Conservation (phyloP, 1,139 yeast genomes). For the Pichia terricola region DNA sequence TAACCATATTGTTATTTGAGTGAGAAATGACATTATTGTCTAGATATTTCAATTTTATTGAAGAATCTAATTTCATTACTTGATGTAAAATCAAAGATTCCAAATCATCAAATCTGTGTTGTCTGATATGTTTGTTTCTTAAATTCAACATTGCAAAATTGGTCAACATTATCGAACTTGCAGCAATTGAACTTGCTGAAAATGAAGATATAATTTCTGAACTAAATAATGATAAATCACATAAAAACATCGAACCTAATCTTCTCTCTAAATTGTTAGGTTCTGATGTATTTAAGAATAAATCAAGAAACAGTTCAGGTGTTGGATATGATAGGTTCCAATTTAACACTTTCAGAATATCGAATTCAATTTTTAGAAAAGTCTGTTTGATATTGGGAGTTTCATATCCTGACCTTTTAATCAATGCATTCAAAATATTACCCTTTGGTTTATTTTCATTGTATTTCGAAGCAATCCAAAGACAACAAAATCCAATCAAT, state of each 20-base stretch:
- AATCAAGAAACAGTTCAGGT: constrained; percentile 52
- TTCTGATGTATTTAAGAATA: constrained; percentile 32
- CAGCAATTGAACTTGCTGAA: constrained; percentile 46
- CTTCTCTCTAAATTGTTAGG: constrained; percentile 39
- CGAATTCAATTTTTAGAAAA: constrained; percentile 62
- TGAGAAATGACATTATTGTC: constrained; percentile 10
- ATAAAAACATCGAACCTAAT: constrained; percentile 47
- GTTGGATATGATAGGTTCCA: constrained; percentile 53
- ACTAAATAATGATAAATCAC: constrained; percentile 59
- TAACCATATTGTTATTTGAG: constrained; percentile 13
- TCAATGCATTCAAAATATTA: constrained; percentile 46
- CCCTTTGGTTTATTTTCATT: constrained; percentile 60
- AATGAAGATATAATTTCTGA: constrained; percentile 48
- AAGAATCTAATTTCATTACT: constrained; percentile 17
- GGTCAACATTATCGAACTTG: constrained; percentile 33
- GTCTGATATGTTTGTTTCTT: constrained; percentile 13
- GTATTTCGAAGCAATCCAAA: constrained; percentile 70
- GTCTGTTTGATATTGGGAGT: constrained; percentile 44
- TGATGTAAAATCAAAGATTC: constrained; percentile 20
- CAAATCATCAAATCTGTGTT: constrained; percentile 21
- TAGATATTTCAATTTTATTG: constrained; percentile 20
- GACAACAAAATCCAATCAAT: constrained; percentile 56
- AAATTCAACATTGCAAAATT: constrained; percentile 19
- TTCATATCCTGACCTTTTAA: constrained; percentile 51
- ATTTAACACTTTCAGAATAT: constrained; percentile 46